Base-by-base conservation (phyloP, 2,329 filamentous ascomycete genomes). In the Ascochyta rabiei region DNA sequence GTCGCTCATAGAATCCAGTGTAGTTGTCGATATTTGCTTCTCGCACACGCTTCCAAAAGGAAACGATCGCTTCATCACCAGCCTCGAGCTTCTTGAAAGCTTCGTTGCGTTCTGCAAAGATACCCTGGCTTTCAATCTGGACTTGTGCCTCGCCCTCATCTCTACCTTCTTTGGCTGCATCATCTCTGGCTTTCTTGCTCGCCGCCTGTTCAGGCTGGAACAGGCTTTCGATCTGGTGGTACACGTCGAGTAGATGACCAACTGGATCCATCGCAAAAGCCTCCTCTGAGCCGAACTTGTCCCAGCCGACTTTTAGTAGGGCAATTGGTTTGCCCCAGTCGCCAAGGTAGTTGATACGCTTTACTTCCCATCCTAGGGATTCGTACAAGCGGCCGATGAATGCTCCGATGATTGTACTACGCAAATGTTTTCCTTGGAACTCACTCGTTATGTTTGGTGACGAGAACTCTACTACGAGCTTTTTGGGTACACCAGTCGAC, bases 401-500 rank as follows among this genome's bases (percentile, higher is more conserved):
- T 13, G 81, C 83, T 16, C 86, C 86, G 40, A 89, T 82, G 41
- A 89, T 86, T 18, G 86, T 89, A 62, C 85, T 88, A 57, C 86
- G 82, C 38, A 89, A 76, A 74, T 89, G 86, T 6, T 83, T 84
- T 19, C 83, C 85, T 61, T 88, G 83, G 67, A 89, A 88, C 15
- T 86, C 88, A 72, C 88, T 89, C 26, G 87, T 86, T 50, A 91
- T 89, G 68, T 91, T 91, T 26, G 89, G 89, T 0, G 87, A 90
- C 1, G 87, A 89, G 67, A 90, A 90, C 64, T 91, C 89, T 60
- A 91, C 80, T 28, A 91, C 79, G 3, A 83, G 68, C 55, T 79
- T 81, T 76, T 86, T 87, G 53, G 76, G 76, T 53, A 78, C 81
- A 52, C 78, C 73, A 40, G 76, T 79, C 2, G 81, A 64, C 84